Evolutionary conservation across 2,329 filamentous ascomycete genomes (phyloP).

Genomic region (Alternaria panax): DNA sequence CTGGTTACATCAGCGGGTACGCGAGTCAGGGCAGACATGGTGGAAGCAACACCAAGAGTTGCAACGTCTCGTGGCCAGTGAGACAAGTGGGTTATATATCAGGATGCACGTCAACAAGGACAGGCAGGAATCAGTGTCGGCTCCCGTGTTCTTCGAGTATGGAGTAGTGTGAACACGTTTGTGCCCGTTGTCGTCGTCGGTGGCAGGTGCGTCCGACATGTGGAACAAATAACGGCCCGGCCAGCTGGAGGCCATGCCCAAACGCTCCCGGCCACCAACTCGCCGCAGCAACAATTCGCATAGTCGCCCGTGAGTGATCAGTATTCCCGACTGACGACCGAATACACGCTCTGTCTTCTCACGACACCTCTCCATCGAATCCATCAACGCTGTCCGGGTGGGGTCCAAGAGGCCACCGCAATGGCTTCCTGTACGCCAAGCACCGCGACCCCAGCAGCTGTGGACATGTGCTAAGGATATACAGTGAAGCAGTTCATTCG

Average conservation of each 20-base stretch:
- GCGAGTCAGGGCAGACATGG: slow-evolving; percentile 21
- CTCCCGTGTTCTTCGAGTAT: not conserved
- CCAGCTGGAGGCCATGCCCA: slow-evolving; percentile 29
- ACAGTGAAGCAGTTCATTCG: slow-evolving; percentile 99
- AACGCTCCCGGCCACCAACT: slow-evolving; percentile 27
- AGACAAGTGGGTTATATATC: not conserved
- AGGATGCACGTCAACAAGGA: not conserved
- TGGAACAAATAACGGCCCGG: slow-evolving; percentile 32
- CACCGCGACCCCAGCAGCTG: slow-evolving; percentile 26
- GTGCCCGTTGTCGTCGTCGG: slow-evolving; percentile 6
- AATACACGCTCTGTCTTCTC: slow-evolving; percentile 3
- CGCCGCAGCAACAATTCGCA: slow-evolving; percentile 19
- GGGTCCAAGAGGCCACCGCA: slow-evolving; percentile 59
- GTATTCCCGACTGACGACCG: not conserved
- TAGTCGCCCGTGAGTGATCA: slow-evolving; percentile 8
- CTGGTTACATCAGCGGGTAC: slow-evolving; percentile 20
- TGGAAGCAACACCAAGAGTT: not conserved
- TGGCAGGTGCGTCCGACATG: slow-evolving; percentile 21
- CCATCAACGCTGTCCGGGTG: slow-evolving; percentile 46
- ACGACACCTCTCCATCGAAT: slow-evolving; percentile 19
- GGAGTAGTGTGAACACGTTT: not conserved
- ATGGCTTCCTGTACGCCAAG: slow-evolving; percentile 65
- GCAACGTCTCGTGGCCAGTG: not conserved
- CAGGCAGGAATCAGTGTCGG: not conserved
- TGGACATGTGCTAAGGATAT: slow-evolving; percentile 39